These are phyloP conservation scores for Micractinium sp. DNA, from an alignment of 139 green algal genomes.

Conservation along the genomic window DNA sequence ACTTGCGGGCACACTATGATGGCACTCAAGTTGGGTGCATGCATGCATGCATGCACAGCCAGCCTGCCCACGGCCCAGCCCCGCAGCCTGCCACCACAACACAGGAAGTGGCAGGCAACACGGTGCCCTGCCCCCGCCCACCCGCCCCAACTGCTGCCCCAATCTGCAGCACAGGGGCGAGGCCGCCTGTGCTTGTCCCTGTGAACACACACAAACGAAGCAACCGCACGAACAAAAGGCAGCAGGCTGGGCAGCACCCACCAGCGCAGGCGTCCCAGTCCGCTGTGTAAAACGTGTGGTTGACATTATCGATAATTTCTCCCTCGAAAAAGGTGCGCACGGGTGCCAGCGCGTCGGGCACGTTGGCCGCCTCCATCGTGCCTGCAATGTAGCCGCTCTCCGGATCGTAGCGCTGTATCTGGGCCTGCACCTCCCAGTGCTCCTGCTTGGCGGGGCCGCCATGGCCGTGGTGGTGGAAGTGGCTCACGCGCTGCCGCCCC, in stretches of 20 bases:
- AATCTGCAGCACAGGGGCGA: too few species aligned
- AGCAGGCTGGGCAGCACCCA: not conserved
- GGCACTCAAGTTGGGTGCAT: not conserved
- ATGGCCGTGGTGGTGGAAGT: not conserved
- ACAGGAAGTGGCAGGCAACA: too few species aligned
- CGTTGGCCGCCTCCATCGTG: conserved; percentile 67
- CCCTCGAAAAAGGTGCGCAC: conserved; percentile 81
- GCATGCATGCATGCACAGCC: not conserved
- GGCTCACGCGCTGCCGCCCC: conserved; percentile 49
- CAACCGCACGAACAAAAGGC: not conserved
- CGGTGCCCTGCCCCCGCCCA: too few species aligned
- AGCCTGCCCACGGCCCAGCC: not conserved
- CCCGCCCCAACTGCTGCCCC: too few species aligned
- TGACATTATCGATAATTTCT: conserved; percentile 82
- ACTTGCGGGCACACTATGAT: not conserved
- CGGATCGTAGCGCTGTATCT: conserved; percentile 52
- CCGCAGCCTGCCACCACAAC: too few species aligned
- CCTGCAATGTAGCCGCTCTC: conserved; percentile 55
- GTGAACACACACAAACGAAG: too few species aligned
- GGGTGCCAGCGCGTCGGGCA: conserved; percentile 41
- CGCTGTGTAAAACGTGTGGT: conserved; percentile 76
- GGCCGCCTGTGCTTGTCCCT: too few species aligned
- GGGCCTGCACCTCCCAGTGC: conserved; percentile 31
- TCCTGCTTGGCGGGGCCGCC: conserved; percentile 37
- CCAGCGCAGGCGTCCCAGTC: conserved; percentile 62